Conservation (phyloP, 2,329 filamentous ascomycete species). For the Cylindrodendrum hubeiense region DNA sequence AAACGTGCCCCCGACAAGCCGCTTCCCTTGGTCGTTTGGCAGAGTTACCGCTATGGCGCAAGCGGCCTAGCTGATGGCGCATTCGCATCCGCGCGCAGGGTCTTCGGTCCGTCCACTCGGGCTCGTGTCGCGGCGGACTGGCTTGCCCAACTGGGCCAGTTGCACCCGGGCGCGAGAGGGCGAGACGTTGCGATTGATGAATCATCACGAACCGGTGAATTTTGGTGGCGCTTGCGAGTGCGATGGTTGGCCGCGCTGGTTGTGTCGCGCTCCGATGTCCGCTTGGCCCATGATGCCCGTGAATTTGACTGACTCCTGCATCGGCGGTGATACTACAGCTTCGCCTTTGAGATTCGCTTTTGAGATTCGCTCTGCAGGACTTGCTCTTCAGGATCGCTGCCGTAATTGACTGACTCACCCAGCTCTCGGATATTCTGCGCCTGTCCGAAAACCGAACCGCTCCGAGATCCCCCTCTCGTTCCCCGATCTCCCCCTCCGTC, state of each 20-base stretch:
- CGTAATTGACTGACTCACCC: not conserved
- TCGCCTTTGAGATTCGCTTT: not conserved
- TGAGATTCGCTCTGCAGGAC: no score
- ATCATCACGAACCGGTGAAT: conserved; percentile 4
- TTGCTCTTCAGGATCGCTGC: not conserved
- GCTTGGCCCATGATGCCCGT: no score
- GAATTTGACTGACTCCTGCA: no score
- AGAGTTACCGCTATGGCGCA: conserved; percentile 18
- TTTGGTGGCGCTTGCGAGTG: not conserved
- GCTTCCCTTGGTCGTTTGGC: not conserved
- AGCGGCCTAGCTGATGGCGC: conserved; percentile 23
- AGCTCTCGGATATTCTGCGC: not conserved
- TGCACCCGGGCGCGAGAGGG: conserved; percentile 14
- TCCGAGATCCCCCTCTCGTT: not conserved
- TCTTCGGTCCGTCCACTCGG: not conserved
- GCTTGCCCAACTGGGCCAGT: not conserved
- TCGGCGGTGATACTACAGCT: no score
- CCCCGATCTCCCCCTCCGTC: conserved; percentile 7
- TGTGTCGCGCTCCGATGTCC: no score
- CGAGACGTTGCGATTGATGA: conserved; percentile 15
- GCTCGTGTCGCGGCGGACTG: not conserved
- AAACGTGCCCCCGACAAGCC: not conserved
- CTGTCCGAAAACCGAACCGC: not conserved
- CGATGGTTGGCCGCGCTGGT: not conserved
- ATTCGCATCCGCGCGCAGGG: not conserved